phyloP scores from a whole-genome alignment of 768 basidiomycete species.

The Phlebiopsis flavidoalba region DNA sequence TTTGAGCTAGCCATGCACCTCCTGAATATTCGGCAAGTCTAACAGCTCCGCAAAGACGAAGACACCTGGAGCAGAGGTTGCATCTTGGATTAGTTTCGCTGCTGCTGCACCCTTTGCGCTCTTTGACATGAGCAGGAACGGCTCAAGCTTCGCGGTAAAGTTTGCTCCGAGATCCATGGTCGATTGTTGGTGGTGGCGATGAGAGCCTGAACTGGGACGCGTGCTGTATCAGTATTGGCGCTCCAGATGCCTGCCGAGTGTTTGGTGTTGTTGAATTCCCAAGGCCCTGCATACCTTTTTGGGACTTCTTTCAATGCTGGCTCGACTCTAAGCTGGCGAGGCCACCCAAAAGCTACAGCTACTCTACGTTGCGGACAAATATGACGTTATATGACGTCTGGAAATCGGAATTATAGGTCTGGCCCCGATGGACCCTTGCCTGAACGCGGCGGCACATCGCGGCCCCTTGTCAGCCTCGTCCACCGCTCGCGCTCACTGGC shows the following conservation, averaged over 20 bases:
- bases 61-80: conserved; percentile 83
- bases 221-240: not conserved
- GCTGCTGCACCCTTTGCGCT: conserved; percentile 90
- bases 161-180: conserved; percentile 61
- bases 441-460: too few species aligned
- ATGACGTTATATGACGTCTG: too few species aligned
- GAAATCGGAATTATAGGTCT: too few species aligned
- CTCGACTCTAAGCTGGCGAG: too few species aligned
- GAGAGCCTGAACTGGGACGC: not conserved
- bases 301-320: not conserved
- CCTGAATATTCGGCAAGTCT: conserved; percentile 76
- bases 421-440: too few species aligned
- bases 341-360: too few species aligned
- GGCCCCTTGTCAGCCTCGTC: too few species aligned
- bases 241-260: not conserved
- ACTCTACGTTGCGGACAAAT: too few species aligned
- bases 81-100: conserved; percentile 83
- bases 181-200: not conserved
- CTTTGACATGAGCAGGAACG: conserved; percentile 88
- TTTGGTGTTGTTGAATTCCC: conserved; percentile 8
- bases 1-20: conserved; percentile 46
- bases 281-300: not conserved
- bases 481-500: too few species aligned
- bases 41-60: conserved; percentile 91
- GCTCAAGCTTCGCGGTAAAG: conserved; percentile 72